Evolutionary conservation across 108 stramenopile species (phyloP), one percentile per base, ranked within the genome.

Genomic region (Nitzschia sp.): DNA sequence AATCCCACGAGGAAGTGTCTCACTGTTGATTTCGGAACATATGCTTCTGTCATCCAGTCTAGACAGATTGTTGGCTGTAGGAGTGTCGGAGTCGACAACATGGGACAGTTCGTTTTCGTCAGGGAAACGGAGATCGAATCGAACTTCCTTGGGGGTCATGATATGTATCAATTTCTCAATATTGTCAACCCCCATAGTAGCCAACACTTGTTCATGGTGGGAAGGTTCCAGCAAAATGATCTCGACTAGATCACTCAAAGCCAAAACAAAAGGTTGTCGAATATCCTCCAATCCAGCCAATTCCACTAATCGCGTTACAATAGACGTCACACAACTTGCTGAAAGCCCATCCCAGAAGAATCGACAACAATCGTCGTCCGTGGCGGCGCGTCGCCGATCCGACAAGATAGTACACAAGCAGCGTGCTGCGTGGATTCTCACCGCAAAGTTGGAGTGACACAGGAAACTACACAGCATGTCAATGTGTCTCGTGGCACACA

Each of bases 11-110:
- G 60, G 46, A 1, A 24, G 22, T 14, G 51, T 67, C 41, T 55
- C 63, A 21, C 56, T 59, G 29, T 67, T 60, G 7, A 63, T 61
- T 43, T 71, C 70, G n/a, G 67, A 55, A 51, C 66, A 77, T 9
- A 71, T 71, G 66, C 70, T 77, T 2, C 41, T 67, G 10, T 71
- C 66, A 55, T 67, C 70, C 53, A 71, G 21, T 37, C 76, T 38
- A 14, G 66, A 71, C 22, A 71, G 40, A 42, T 71, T 71, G 53
- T 77, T 65, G 5, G 62, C 66, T 19, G 75, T 62, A 19, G 75
- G 75, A 11, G 75, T 77, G 14, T 75, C 67, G 25, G 67, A 57
- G 8, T 53, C 59, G 21, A n/a, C 37, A 20, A 57, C 63, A 8
- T 9, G 41, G 8, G 61, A 62, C 10, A 62, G 41, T 20, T 46